Conservation (phyloP, 352 stramenopile genomes). For the Globisporangium megalacanthum region DNA sequence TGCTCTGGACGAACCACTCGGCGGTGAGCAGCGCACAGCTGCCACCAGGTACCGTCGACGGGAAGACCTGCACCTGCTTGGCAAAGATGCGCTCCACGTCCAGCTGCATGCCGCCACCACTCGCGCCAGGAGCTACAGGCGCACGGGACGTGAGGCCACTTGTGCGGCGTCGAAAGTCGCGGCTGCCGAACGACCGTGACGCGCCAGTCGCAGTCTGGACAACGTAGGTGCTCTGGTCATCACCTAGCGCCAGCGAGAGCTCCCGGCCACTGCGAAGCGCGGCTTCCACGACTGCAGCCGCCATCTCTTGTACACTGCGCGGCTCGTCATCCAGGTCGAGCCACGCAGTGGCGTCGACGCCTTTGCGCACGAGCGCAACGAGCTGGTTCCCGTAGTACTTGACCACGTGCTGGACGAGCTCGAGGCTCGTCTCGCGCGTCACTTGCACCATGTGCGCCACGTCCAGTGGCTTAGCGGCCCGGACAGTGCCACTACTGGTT, state of each 20-base stretch:
- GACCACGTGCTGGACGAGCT: slow-evolving; percentile 57
- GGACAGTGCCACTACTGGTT: slow-evolving; percentile 2
- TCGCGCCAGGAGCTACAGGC: slow-evolving; percentile 3
- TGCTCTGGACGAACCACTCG: slow-evolving; percentile 57
- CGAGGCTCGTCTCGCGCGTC: slow-evolving; percentile 46
- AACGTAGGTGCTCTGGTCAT: slow-evolving; percentile 52
- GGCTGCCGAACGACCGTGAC: slow-evolving; percentile 17
- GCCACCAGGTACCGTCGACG: slow-evolving; percentile 15
- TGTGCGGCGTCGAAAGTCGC: slow-evolving; percentile 58
- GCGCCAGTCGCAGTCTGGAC: neutral
- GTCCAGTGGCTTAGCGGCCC: slow-evolving; percentile 24
- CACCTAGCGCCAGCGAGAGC: slow-evolving; percentile 50
- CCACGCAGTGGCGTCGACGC: slow-evolving; percentile 47
- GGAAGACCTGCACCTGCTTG: slow-evolving; percentile 64
- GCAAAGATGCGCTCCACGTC: slow-evolving; percentile 84
- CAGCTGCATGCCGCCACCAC: slow-evolving; percentile 54
- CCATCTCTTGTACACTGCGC: slow-evolving; percentile 62
- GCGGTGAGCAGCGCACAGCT: slow-evolving; percentile 29
- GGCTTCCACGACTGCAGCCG: slow-evolving; percentile 47
- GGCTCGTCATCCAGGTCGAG: slow-evolving; percentile 56
- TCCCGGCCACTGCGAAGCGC: slow-evolving; percentile 56
- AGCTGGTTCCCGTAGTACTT: slow-evolving; percentile 59
- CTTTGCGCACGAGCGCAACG: slow-evolving; percentile 31
- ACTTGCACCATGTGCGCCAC: slow-evolving; percentile 75
- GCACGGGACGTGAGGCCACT: slow-evolving; percentile 52